These are phyloP conservation scores for Acanthochlamys bracteata DNA, from an alignment of 106 monocot genomes.

Conservation along the genomic window DNA sequence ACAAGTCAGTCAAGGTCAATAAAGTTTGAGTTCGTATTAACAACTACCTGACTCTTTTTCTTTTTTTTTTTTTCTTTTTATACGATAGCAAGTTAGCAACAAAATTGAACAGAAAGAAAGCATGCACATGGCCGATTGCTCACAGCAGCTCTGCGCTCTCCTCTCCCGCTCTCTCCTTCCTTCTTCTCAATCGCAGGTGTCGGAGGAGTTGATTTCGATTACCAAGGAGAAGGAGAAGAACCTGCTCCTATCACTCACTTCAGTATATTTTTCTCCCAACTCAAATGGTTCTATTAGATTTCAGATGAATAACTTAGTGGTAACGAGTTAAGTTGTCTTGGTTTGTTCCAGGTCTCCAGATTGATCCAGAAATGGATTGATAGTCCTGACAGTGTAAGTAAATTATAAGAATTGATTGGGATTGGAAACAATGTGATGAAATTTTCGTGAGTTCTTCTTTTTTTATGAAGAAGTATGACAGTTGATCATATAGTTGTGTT, in stretches of 20 bases:
- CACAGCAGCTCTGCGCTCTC: not conserved
- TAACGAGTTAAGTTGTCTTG: not conserved
- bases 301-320: not conserved
- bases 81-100: too few relatives aligned
- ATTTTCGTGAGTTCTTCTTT: too few relatives aligned
- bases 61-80: too few relatives aligned
- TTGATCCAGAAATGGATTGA: not conserved
- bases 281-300: not conserved
- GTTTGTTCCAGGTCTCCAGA: not conserved
- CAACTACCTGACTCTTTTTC: too few relatives aligned
- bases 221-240: constrained; percentile 5
- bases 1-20: too few relatives aligned
- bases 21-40: too few relatives aligned
- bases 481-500: not conserved
- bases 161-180: not conserved
- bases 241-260: constrained; percentile 4
- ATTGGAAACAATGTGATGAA: too few relatives aligned
- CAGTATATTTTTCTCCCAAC: not conserved
- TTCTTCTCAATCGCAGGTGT: constrained; percentile 1
- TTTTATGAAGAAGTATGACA: too few relatives aligned
- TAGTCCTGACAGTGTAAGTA: too few relatives aligned
- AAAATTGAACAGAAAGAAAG: too few relatives aligned
- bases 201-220: not conserved
- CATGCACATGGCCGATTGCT: not conserved
- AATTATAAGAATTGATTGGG: too few relatives aligned